A percentile compares a stretch with the other conserved stretches of the same genome.
phyloP scores from a whole-genome alignment of 768 basidiomycete species.

The Hygrophorus russula region DNA sequence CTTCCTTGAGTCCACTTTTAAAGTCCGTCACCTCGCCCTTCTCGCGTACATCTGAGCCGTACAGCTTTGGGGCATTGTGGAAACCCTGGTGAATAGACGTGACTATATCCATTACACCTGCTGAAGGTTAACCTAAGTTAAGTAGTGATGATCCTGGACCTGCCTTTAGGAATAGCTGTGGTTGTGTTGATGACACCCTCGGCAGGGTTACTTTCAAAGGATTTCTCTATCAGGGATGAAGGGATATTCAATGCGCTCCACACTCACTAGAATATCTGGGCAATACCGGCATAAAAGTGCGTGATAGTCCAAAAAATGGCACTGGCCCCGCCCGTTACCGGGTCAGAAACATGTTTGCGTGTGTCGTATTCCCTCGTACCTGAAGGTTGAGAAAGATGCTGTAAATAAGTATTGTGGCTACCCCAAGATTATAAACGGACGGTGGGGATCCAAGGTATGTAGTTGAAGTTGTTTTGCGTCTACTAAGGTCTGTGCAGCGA shows the following conservation, averaged over 20 bases:
- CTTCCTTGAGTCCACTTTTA: constrained; percentile 32
- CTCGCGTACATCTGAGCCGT: constrained; percentile 31
- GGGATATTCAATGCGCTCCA: neutral
- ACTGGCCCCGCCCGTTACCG: constrained; percentile 30
- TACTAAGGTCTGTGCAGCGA: constrained; percentile 38
- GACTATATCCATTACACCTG: constrained; percentile 33
- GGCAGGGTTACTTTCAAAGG: constrained; percentile 20
- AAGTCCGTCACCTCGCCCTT: constrained; percentile 31
- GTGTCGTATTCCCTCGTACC: constrained; percentile 35
- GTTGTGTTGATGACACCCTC: constrained; percentile 36
- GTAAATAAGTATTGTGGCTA: neutral
- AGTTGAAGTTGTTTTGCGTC: constrained; percentile 33
- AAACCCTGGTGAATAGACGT: constrained; percentile 33
- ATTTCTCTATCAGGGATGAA: neutral
- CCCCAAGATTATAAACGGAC: constrained; percentile 15
- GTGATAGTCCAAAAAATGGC: constrained; percentile 43
- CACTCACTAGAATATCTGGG: constrained; percentile 35
- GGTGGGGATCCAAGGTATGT: constrained; percentile 34
- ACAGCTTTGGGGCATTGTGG: constrained; percentile 27
- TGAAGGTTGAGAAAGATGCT: constrained; percentile 8
- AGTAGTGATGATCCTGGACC: constrained; percentile 2
- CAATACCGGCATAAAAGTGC: constrained; percentile 32
- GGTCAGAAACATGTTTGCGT: constrained; percentile 25
- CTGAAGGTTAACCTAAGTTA: neutral
- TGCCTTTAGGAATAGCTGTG: constrained; percentile 36